Evolutionary conservation across 73 alveolate genomes (phyloP).

Genomic region (Paramecium biaurelia): DNA sequence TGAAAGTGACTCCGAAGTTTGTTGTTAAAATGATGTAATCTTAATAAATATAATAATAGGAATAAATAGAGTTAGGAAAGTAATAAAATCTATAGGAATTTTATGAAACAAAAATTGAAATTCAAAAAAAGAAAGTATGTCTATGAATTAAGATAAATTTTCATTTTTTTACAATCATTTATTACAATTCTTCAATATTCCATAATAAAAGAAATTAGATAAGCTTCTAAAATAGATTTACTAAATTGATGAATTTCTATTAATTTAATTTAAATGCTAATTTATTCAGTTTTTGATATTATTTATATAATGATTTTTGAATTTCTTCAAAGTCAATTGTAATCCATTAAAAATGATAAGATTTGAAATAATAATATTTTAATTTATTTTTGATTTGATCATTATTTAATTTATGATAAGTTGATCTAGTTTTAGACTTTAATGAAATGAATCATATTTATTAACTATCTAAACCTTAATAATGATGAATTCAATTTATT

Average conservation of each 20-base stretch:
- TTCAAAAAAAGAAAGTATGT: not conserved
- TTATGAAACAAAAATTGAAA: not conserved
- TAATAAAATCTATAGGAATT: not conserved
- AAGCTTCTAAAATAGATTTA: too few species aligned
- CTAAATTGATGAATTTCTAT: too few species aligned
- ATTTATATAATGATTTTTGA: too few species aligned
- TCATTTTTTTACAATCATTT: not conserved
- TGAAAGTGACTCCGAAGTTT: slow-evolving; percentile 23
- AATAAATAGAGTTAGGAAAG: not conserved
- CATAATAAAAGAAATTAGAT: too few species aligned
- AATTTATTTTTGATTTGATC: too few species aligned
- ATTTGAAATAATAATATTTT: too few species aligned
- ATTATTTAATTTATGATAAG: not conserved
- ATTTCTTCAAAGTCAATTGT: too few species aligned
- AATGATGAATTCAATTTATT: not conserved
- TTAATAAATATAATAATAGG: not conserved
- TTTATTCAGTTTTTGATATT: too few species aligned
- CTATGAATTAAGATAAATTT: not conserved
- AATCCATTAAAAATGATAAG: too few species aligned
- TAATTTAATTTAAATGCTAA: too few species aligned
- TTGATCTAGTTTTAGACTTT: not conserved
- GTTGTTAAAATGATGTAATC: not conserved
- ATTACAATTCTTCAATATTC: not conserved
- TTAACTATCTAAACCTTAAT: not conserved
- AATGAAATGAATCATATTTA: not conserved